Conservation (phyloP, 2,329 filamentous ascomycete species). For the Ceratocystis lukuohia region DNA sequence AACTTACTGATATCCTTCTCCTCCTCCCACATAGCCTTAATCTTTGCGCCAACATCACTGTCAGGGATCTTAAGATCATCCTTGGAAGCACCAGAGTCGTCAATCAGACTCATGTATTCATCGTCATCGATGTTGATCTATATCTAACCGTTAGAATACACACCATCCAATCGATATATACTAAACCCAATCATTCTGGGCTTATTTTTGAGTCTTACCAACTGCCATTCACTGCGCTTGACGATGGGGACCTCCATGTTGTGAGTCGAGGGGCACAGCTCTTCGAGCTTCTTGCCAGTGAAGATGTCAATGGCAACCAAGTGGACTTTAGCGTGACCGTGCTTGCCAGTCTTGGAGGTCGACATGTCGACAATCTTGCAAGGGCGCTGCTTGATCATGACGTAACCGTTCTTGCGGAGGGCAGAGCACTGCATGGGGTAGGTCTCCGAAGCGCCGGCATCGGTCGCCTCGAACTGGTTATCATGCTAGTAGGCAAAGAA, state of each 20-base stretch:
- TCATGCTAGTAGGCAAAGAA: slow-evolving; percentile 41
- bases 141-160: not conserved
- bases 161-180: not conserved
- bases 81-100: slow-evolving; percentile 73
- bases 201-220: slow-evolving; percentile 49
- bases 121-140: slow-evolving; percentile 90
- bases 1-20: slow-evolving; percentile 86
- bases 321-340: slow-evolving; percentile 99
- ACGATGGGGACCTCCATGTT: slow-evolving; percentile 98
- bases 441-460: slow-evolving; percentile 89
- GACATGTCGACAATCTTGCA: slow-evolving; percentile 99
- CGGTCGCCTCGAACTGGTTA: slow-evolving; percentile 73
- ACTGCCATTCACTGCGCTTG: slow-evolving; percentile 76
- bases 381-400: slow-evolving; percentile 95
- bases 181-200: slow-evolving; percentile 19
- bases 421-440: slow-evolving; percentile 99
- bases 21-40: slow-evolving; percentile 69
- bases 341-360: slow-evolving; percentile 99
- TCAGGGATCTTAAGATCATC: slow-evolving; percentile 92
- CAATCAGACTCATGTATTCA: slow-evolving; percentile 88
- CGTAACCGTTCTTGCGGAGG: slow-evolving; percentile 97
- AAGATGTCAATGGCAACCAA: slow-evolving; percentile 97
- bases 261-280: slow-evolving; percentile 94
- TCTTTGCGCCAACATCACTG: slow-evolving; percentile 76
- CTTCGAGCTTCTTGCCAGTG: slow-evolving; percentile 98